Evolutionary conservation across 2,329 filamentous ascomycete species (phyloP), one percentile per base, ranked within the genome.

Genomic region (Drechmeria coniospora): DNA sequence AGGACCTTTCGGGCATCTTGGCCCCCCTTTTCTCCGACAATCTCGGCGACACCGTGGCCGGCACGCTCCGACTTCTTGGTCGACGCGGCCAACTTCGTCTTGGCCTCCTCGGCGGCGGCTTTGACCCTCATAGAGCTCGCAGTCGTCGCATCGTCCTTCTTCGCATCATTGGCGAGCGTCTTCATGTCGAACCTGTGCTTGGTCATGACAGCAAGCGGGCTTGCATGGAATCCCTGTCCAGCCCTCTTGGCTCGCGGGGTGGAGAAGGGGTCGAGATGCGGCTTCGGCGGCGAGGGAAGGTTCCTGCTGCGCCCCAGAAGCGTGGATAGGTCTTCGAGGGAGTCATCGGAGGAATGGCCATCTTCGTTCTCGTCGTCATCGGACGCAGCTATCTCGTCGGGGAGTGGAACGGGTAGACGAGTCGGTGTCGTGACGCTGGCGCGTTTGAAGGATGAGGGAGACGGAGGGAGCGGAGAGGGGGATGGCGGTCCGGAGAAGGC

Each of bases 281-380:
- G 28, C 8, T 22, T 32, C 15, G 28, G 38, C 5, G 7, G 25
- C 18, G 11, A 20, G 4, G 30, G 11, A 25, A 21, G 18, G 32
- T 25, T 18, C 37, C 35, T 7, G 23, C 39, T 38, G 5, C 47
- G 39, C 9, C 47, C 42, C 8, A 56, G 40, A 8, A 54, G 45
- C 17, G 41, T 36, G 7, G 49, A 46, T 2, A 76, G 47, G 23
- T 65, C 59, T 5, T 65, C 61, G 10, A 76, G 57, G 0, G 75
- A 76, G 26, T 64, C 65, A 15, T 70, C 67, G 12, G 72, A 72
- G 12, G 42, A 46, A 21, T 36, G 39, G 21, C 61, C 67, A 38
- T 74, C 10, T n/a, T 21, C 63, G 16, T 63, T 65, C 12, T 66
- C 66, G n/a, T 79, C 77, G 8, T 78, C 76, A 42, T 86, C 80